phyloP scores from a whole-genome alignment of 139 green algal genomes.

The Chlamydomonas eustigma region DNA sequence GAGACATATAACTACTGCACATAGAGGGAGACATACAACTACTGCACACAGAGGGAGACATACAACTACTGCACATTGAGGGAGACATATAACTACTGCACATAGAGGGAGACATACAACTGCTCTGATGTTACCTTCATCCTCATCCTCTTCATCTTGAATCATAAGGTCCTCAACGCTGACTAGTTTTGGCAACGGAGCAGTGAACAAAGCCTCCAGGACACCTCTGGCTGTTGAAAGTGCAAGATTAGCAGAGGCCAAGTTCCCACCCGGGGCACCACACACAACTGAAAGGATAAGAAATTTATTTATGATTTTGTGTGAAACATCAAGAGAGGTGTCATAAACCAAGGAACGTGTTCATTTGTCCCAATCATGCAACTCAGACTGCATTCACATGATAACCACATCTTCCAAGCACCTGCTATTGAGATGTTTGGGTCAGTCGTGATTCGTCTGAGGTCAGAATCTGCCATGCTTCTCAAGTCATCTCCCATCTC shows the following conservation, averaged over 20 bases:
- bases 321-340: background rate
- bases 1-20: no score
- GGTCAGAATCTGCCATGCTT: background rate
- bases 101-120: no score
- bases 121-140: background rate
- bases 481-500: background rate
- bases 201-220: constrained; percentile 10
- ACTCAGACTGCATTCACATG: no score
- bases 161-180: background rate
- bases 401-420: no score
- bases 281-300: constrained; percentile 16
- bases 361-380: no score
- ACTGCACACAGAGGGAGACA: no score
- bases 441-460: background rate
- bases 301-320: no score
- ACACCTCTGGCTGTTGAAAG: background rate
- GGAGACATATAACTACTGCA: no score
- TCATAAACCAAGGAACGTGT: no score
- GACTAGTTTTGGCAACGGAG: constrained; percentile 5
- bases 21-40: no score
- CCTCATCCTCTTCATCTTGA: background rate
- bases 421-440: constrained; percentile 7
- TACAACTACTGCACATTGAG: no score
- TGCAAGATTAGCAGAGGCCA: background rate
- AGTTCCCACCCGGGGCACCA: background rate